Base-by-base conservation (phyloP, 768 basidiomycete genomes). In the Porphyrellus cyaneotinctus region DNA sequence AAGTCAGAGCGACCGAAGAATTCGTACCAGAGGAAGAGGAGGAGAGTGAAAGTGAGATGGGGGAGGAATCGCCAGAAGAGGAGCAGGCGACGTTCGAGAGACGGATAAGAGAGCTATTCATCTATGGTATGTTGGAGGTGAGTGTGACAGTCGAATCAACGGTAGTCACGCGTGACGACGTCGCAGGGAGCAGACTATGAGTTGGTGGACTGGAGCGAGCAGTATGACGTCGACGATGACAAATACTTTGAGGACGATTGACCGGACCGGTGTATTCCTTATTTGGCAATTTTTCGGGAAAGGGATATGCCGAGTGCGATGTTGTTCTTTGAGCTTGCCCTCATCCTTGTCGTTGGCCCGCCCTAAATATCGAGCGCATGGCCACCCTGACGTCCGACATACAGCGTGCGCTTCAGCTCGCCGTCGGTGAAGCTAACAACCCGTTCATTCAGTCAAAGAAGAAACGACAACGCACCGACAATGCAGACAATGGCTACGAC, bases 91-190 rank as follows among this genome's bases (percentile, higher is more conserved):
- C 63, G 8, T 90, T 91, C 66, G 78, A 83, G 61, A 73, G 87
- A 37, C 69, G 74, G 26, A 67, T 91, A n/a, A 77, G 71, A 45
- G 88, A 91, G 64, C 72, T 75, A 12, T 85, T 90, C 58, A 86
- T 91, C 22, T 88, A 90, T 57, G 89, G 89, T 6, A 65, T 84
- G 52, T 72, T 91, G 12, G 84, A 88, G 67, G 89, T 83, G 70
- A 69, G 82, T 70, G 28, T 37, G 9, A 15, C 10, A 14, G 5
- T n/a, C 12, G 17, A 30, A 26, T 20, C 43, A 8, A 18, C 23
- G 4, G 4, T 10, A 22, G 17, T 13, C 8, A 17, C 26, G 39
- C n/a, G 43, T 51, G 48, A 55, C 45, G 37, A 42, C 49, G 20
- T 30, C 50, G 22, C 63, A 91, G 88, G 74, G 77, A 6, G 77